phyloP scores from a whole-genome alignment of 441 rosid genomes.

The Flueggea neowawraea region DNA sequence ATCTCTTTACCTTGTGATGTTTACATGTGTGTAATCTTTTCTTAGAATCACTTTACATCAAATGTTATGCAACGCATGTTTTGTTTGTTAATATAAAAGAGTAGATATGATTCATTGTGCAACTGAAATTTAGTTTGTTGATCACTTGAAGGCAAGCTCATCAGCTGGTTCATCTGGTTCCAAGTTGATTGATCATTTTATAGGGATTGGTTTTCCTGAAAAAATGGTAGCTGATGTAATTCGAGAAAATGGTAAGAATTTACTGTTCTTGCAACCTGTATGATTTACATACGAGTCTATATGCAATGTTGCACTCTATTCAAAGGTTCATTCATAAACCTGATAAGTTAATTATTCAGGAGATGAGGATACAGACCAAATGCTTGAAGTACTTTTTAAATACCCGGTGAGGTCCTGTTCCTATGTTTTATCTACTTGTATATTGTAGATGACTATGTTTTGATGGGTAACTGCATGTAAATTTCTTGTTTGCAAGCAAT shows the following conservation, averaged over 20 bases:
- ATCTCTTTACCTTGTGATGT: no score
- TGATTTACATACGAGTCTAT: background rate
- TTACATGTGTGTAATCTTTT: no score
- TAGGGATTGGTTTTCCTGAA: slow-evolving; percentile 65
- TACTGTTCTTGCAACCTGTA: background rate
- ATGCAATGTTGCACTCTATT: slow-evolving; percentile 1
- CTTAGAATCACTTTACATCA: no score
- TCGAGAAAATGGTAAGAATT: slow-evolving; percentile 53
- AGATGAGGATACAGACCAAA: slow-evolving; percentile 45
- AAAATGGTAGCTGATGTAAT: slow-evolving; percentile 57
- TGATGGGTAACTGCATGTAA: no score
- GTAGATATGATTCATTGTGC: background rate
- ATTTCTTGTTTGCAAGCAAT: background rate
- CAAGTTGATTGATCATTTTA: slow-evolving; percentile 43
- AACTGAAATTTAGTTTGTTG: slow-evolving; percentile 14
- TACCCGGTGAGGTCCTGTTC: slow-evolving; percentile 35
- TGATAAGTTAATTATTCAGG: slow-evolving; percentile 40
- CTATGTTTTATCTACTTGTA: background rate
- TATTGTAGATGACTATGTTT: no score
- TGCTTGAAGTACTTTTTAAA: slow-evolving; percentile 62
- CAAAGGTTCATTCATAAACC: slow-evolving; percentile 14
- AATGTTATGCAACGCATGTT: no score
- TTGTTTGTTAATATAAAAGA: no score
- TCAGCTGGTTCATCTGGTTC: slow-evolving; percentile 47
- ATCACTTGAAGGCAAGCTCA: slow-evolving; percentile 36